Evolutionary conservation across 208 protist genomes (phyloP).

Genomic region (Phytomonas sp.): DNA sequence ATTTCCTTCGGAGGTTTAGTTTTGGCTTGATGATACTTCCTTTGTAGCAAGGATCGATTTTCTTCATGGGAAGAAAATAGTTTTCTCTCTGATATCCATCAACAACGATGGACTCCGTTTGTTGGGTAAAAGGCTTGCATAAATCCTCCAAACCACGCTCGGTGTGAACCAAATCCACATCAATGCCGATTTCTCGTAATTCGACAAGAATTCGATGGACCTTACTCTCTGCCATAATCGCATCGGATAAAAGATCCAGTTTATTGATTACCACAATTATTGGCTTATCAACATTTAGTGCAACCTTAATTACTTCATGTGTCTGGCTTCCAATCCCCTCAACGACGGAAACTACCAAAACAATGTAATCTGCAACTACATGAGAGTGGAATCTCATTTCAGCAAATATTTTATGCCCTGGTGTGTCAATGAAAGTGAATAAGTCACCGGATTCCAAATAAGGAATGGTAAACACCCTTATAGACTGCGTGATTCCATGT

Average conservation of each 20-base stretch:
- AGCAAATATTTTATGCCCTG: constrained; percentile 78
- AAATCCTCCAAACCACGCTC: constrained; percentile 27
- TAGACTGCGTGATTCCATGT: constrained; percentile 67
- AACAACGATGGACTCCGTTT: background rate
- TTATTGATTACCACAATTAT: constrained; percentile 86
- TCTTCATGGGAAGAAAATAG: constrained; percentile 63
- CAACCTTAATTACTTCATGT: constrained; percentile 77
- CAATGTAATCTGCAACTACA: constrained; percentile 50
- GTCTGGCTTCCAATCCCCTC: constrained; percentile 83
- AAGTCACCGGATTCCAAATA: constrained; percentile 8
- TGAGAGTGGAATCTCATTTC: constrained; percentile 75
- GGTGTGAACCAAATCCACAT: constrained; percentile 48
- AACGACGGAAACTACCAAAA: constrained; percentile 75
- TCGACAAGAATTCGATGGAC: constrained; percentile 35
- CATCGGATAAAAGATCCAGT: constrained; percentile 68
- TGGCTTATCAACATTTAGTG: constrained; percentile 77
- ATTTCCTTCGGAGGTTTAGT: constrained; percentile 60
- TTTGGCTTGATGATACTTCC: constrained; percentile 55
- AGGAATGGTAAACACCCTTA: constrained; percentile 62
- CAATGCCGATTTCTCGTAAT: constrained; percentile 51
- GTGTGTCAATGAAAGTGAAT: constrained; percentile 87
- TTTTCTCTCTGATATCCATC: background rate
- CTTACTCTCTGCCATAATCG: constrained; percentile 25
- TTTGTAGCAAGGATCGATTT: constrained; percentile 45
- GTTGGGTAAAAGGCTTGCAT: background rate